A percentile compares a stretch with the other conserved stretches of the same genome.
phyloP scores from a whole-genome alignment of 176 grass and related monocot genomes.

The Zoysia pacifica region DNA sequence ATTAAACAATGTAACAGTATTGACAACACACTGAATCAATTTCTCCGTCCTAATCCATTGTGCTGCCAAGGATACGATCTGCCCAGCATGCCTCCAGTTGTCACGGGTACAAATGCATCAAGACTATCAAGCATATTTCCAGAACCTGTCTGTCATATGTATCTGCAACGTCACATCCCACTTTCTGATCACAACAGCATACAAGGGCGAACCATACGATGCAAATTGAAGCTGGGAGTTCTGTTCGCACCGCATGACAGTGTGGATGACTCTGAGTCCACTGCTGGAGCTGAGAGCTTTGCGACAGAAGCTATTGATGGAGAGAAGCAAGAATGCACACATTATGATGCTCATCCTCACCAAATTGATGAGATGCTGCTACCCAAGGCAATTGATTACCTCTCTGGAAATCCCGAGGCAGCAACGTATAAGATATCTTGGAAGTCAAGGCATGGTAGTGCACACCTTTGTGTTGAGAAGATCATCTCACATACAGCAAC shows the following conservation, averaged over 20 bases:
- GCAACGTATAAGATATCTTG: slow-evolving; percentile 2
- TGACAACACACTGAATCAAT: neutral
- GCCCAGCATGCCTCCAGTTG: neutral
- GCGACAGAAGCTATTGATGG: slow-evolving; percentile 10
- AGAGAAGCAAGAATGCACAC: neutral
- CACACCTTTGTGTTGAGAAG: slow-evolving; percentile 27
- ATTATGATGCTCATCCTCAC: neutral
- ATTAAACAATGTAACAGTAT: neutral
- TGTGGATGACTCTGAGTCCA: accelerated
- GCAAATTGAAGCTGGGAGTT: neutral
- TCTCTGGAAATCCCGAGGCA: neutral
- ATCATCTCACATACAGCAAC: too few relatives aligned
- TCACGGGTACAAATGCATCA: neutral
- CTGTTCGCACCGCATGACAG: neutral
- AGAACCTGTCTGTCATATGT: neutral
- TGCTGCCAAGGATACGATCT: neutral
- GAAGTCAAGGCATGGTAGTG: slow-evolving; percentile 28
- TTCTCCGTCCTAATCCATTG: neutral
- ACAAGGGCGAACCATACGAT: neutral
- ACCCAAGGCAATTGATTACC: neutral
- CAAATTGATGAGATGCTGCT: slow-evolving; percentile 20
- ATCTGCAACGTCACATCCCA: slow-evolving; percentile 14
- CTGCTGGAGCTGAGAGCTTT: neutral
- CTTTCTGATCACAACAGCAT: neutral
- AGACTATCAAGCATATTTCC: neutral